Evolutionary conservation across 192 early-diverging fungal genomes (phyloP), one percentile per base, ranked within the genome.

Genomic region (Podila horticola): DNA sequence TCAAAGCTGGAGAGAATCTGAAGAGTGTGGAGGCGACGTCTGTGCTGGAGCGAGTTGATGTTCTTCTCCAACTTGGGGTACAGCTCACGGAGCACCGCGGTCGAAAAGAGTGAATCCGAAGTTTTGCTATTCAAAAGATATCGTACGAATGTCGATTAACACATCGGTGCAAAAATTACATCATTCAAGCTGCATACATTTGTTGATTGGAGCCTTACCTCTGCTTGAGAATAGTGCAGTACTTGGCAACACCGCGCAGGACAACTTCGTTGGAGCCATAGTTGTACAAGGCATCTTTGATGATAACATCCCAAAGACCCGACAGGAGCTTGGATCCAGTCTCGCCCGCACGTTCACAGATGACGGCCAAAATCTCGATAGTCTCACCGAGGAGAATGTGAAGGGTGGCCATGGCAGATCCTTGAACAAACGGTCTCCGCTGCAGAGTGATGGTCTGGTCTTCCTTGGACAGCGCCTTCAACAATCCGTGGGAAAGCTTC

Each of bases 1-100:
- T 94, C 89, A 72, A 92, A 97, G 2, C 84, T 77, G 1, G 73
- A 66, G 28, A 99, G 83, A 48, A 98, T 90, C 36, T 87, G 83
- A 20, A 97, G 70, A 0, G 93, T 88, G 51, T 94, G 84, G 24
- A 90, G 75, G 36, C 95, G 88, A 6, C 90, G 74, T 31, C 82
- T 77, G 51, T 83, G 81, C 64, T 88, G 76, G 41, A 87, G 75
- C 13, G 89, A 92, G 34, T 86, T 89, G 49, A 97, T 67, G 67
- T 93, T 91, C 31, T 59, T 60, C 52, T 88, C 84, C 22, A 95
- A 52, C n/a, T 84, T 45, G 4, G 82, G 79, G 52, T 90, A 84
- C 10, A 93, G 72, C 24, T 62, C 74, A 10, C 84, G 68, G n/a
- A 94, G 81, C 36, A 51, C 31, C 6, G 86, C 84, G 9, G 71